phyloP scores from a whole-genome alignment of 1,284 basidiomycete genomes.

The Sporisorium reilianum region DNA sequence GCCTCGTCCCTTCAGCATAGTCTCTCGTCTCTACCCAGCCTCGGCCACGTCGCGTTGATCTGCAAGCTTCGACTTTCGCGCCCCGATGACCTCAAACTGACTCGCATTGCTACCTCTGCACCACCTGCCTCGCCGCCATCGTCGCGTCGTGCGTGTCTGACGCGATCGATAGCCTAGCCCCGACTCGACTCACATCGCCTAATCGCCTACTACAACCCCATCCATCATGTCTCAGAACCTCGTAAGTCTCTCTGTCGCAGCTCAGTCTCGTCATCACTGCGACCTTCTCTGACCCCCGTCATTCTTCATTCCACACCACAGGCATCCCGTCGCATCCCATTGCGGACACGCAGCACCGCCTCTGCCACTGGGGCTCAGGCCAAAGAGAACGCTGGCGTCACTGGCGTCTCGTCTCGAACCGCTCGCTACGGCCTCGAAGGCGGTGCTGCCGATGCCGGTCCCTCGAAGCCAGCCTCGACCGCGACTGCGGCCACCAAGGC shows the following conservation, averaged over 20 bases:
- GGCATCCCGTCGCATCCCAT: slow-evolving; percentile 51
- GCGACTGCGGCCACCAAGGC: slow-evolving; percentile 38
- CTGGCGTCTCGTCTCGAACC: slow-evolving; percentile 29
- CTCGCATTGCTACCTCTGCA: slow-evolving; percentile 17
- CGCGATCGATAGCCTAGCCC: slow-evolving; percentile 23
- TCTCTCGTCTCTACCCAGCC: neutral
- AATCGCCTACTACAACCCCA: slow-evolving; percentile 6
- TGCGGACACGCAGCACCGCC: slow-evolving; percentile 51
- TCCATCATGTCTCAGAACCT: slow-evolving; percentile 37
- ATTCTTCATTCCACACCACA: slow-evolving; percentile 4
- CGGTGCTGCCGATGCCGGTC: slow-evolving; percentile 44
- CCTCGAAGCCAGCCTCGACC: slow-evolving; percentile 46
- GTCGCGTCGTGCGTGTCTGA: slow-evolving; percentile 32
- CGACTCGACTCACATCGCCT: slow-evolving; percentile 4
- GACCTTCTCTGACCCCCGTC: slow-evolving; percentile 14
- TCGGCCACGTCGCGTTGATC: slow-evolving; percentile 15
- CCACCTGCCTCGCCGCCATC: slow-evolving; percentile 16
- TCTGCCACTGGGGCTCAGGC: slow-evolving; percentile 39
- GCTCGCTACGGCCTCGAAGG: slow-evolving; percentile 35
- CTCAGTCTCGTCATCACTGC: neutral
- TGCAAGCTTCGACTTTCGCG: slow-evolving; percentile 6
- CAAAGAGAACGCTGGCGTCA: slow-evolving; percentile 48
- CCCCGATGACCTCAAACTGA: slow-evolving; percentile 32
- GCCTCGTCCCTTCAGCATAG: slow-evolving; percentile 3
- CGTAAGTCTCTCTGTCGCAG: slow-evolving; percentile 21